These are phyloP conservation scores for Macrophomina pseudophaseolina DNA, from an alignment of 2,329 filamentous ascomycete species.

Conservation along the genomic window DNA sequence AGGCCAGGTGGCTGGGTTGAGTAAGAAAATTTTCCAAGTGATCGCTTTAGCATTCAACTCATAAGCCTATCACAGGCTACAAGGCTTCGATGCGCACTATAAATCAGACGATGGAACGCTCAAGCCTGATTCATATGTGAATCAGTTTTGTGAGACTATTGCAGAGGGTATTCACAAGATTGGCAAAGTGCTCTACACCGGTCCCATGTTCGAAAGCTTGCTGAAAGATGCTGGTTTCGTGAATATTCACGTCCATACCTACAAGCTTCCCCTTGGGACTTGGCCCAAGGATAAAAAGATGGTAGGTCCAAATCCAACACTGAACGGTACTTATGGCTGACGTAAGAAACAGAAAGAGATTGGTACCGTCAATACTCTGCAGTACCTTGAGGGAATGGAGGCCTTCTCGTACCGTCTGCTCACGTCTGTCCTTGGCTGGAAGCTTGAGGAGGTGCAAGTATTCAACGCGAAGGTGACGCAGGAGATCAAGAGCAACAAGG, in stretches of 20 bases:
- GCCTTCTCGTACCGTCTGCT: slow-evolving; percentile 50
- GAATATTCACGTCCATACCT: slow-evolving; percentile 47
- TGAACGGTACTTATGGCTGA: not conserved
- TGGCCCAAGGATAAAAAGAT: slow-evolving; percentile 34
- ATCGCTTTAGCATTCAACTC: no score
- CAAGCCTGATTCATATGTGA: slow-evolving; percentile 14
- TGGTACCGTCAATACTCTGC: slow-evolving; percentile 43
- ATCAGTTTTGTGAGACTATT: not conserved
- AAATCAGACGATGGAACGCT: slow-evolving; percentile 44
- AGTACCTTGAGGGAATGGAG: slow-evolving; percentile 49
- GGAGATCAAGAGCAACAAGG: slow-evolving; percentile 37
- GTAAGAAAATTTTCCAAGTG: not conserved
- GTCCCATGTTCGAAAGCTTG: slow-evolving; percentile 43
- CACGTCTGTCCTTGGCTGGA: slow-evolving; percentile 49
- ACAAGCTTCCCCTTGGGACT: slow-evolving; percentile 36
- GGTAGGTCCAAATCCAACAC: slow-evolving; percentile 8
- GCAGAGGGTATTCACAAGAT: slow-evolving; percentile 5
- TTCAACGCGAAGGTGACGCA: slow-evolving; percentile 39
- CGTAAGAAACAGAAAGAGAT: not conserved
- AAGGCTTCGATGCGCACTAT: slow-evolving; percentile 51
- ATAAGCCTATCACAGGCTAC: slow-evolving; percentile 33
- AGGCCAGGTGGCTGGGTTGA: slow-evolving; percentile 57
- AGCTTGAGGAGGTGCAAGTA: slow-evolving; percentile 50
- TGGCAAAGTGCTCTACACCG: slow-evolving; percentile 31
- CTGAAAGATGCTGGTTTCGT: slow-evolving; percentile 48